phyloP scores from a whole-genome alignment of 371 early-diverging fungal species.

The Parasitella parasitica region DNA sequence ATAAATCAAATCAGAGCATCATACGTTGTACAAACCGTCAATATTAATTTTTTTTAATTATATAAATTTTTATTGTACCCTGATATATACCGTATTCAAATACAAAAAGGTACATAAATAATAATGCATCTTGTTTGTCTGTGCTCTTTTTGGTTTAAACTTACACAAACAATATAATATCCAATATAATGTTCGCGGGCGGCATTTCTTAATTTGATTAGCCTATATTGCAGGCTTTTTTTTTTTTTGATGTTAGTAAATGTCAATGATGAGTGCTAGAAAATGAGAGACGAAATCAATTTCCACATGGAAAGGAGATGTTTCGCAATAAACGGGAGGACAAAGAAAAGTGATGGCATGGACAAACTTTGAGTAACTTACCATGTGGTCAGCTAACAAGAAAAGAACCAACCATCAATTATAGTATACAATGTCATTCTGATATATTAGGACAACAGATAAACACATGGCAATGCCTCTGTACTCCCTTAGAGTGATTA shows the following conservation, averaged over 20 bases:
- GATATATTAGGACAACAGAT: not conserved
- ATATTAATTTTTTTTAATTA: too few relatives aligned
- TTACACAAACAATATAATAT: not conserved
- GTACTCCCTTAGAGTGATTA: not conserved
- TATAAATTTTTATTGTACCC: not conserved
- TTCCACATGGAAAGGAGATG: not conserved
- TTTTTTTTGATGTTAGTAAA: not conserved
- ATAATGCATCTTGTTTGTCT: not conserved
- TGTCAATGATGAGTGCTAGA: not conserved
- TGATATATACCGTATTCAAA: not conserved
- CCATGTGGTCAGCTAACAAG: not conserved
- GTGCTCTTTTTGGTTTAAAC: not conserved
- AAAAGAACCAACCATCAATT: not conserved
- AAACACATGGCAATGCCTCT: not conserved
- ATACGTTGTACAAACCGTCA: too few relatives aligned
- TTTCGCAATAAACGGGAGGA: not conserved
- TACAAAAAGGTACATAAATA: not conserved
- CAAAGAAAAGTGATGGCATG: not conserved
- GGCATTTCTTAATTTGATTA: not conserved
- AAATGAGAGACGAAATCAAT: not conserved
- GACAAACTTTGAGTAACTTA: not conserved
- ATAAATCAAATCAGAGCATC: too few relatives aligned
- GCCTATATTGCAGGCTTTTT: too few relatives aligned
- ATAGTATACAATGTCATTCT: not conserved
- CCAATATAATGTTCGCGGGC: not conserved